A percentile compares a stretch with the other conserved stretches of the same genome.
These are phyloP conservation scores for Pseudofabraea citricarpa DNA, from an alignment of 2,329 filamentous ascomycete species.

Conservation along the genomic window DNA sequence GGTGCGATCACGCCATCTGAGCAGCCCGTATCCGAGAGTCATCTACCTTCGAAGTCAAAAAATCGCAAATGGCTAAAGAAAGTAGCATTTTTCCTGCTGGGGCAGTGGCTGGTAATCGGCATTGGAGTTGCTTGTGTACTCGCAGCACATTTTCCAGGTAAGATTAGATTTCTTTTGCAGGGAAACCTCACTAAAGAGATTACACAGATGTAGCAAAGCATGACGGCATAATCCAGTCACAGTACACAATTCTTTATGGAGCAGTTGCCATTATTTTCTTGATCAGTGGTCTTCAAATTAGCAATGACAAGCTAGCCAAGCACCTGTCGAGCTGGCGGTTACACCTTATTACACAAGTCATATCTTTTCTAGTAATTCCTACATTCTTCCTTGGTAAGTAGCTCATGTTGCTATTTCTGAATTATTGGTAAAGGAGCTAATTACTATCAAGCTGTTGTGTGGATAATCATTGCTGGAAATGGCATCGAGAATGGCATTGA, in stretches of 20 bases:
- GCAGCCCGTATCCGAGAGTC: too few relatives aligned
- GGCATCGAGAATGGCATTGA: too few relatives aligned
- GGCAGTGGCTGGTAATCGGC: slow-evolving; percentile 55
- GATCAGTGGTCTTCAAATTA: slow-evolving; percentile 65
- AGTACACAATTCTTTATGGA: slow-evolving; percentile 61
- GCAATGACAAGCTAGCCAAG: slow-evolving; percentile 52
- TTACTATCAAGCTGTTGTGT: too few relatives aligned
- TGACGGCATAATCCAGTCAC: slow-evolving; percentile 46
- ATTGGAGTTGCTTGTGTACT: slow-evolving; percentile 50
- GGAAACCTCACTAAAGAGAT: slow-evolving; percentile 21
- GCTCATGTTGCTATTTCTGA: not conserved
- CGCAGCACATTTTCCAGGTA: slow-evolving; percentile 35
- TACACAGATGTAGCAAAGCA: slow-evolving; percentile 36
- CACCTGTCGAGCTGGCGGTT: slow-evolving; percentile 64
- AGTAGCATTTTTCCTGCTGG: not conserved
- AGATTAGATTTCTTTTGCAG: slow-evolving; percentile 23
- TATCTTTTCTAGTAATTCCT: slow-evolving; percentile 63
- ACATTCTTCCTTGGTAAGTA: slow-evolving; percentile 50
- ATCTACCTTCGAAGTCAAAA: too few relatives aligned
- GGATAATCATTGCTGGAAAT: too few relatives aligned
- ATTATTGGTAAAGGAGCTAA: too few relatives aligned
- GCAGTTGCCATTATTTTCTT: slow-evolving; percentile 67
- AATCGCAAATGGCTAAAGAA: too few relatives aligned
- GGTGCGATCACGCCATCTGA: too few relatives aligned
- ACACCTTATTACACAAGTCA: slow-evolving; percentile 61